A percentile compares a stretch with the other conserved stretches of the same genome.
Evolutionary conservation across 2,329 filamentous ascomycete genomes (phyloP).

Genomic region (Fusarium buharicum): DNA sequence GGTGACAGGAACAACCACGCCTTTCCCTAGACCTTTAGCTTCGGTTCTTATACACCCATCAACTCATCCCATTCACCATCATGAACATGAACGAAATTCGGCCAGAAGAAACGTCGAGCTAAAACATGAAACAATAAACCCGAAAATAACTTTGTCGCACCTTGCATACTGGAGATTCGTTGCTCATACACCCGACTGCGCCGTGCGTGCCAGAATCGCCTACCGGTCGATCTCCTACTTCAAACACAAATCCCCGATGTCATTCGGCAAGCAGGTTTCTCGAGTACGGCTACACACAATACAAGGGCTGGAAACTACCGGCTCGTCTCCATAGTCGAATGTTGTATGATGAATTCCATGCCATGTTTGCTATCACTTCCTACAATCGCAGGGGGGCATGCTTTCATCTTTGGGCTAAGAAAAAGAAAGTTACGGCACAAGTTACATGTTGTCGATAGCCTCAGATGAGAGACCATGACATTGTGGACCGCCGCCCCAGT

Average conservation of each 20-base stretch:
- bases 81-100: not conserved
- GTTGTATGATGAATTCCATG: conserved; percentile 20
- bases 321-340: conserved; percentile 6
- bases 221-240: conserved; percentile 1
- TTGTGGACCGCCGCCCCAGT: conserved; percentile 4
- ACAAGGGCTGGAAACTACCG: conserved; percentile 24
- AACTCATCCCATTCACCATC: not conserved
- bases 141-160: conserved; percentile 24
- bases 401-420: conserved; percentile 12
- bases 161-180: conserved; percentile 1
- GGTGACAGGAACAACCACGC: not conserved
- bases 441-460: conserved; percentile 11
- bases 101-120: conserved; percentile 13
- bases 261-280: conserved; percentile 10
- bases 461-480: not conserved
- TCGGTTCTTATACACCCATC: not conserved
- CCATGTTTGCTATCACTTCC: conserved; percentile 22
- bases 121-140: conserved; percentile 30
- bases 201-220: conserved; percentile 1
- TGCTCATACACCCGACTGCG: conserved; percentile 3
- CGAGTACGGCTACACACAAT: conserved; percentile 24
- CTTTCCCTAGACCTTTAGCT: not conserved
- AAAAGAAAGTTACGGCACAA: conserved; percentile 10
- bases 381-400: conserved; percentile 6
- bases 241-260: conserved; percentile 2